phyloP scores from a whole-genome alignment of 441 rosid genomes.

The Theobroma grandiflorum region DNA sequence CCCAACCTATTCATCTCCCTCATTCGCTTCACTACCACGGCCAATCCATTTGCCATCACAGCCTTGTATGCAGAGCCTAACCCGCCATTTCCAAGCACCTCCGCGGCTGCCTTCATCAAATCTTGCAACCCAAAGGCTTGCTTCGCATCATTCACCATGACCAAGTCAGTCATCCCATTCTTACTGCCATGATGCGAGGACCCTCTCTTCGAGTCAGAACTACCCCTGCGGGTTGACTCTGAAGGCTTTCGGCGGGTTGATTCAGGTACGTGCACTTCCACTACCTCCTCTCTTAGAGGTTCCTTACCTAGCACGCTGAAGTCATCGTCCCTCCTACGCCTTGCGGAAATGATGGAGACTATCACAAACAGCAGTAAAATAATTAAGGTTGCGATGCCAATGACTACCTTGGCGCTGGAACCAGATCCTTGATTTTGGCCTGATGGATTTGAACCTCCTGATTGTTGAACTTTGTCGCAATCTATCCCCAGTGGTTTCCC shows the following conservation, averaged over 20 bases:
- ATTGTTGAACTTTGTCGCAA: constrained; percentile 35
- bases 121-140: constrained; percentile 81
- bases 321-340: constrained; percentile 40
- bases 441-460: background rate
- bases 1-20: constrained; percentile 74
- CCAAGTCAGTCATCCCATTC: constrained; percentile 56
- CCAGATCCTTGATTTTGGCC: background rate
- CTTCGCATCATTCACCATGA: constrained; percentile 73
- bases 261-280: constrained; percentile 47
- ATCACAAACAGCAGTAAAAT: constrained; percentile 40
- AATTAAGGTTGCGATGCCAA: constrained; percentile 32
- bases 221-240: background rate
- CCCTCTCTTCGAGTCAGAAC: constrained; percentile 16
- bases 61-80: constrained; percentile 94
- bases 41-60: constrained; percentile 61
- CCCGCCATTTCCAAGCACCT: constrained; percentile 86
- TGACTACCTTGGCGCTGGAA: constrained; percentile 18
- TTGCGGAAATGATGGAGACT: constrained; percentile 27
- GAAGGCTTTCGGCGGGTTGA: constrained; percentile 28
- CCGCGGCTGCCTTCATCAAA: constrained; percentile 94
- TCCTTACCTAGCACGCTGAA: constrained; percentile 59
- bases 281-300: constrained; percentile 36
- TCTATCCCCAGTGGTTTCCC: constrained; percentile 50
- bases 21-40: constrained; percentile 89
- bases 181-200: constrained; percentile 30